Evolutionary conservation across 129 eudicot genomes (phyloP), one percentile per base, ranked within the genome.

Genomic region (carrot (Daucus carota)): DNA sequence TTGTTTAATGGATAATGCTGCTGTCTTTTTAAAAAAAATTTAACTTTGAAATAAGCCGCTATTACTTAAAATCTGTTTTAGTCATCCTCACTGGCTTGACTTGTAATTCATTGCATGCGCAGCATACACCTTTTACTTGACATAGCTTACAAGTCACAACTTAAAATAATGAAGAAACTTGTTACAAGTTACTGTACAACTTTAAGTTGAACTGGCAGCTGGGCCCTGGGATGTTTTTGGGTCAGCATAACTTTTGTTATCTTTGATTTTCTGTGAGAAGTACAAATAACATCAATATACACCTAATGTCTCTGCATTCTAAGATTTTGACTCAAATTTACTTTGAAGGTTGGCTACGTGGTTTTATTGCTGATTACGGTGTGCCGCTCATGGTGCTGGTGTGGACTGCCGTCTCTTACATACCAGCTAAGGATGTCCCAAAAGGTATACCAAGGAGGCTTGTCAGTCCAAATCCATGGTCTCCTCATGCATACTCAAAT

Each of bases 381-480:
- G 98, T 93, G 38, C 98, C 98, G 6, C 82, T 93, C 50, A 85
- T 93, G 98, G 98, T 93, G 78, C 88, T 93, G 57, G 90, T 85
- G 68, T 93, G 98, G 98, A 93, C 98, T 26, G 93, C 85, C 70
- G 83, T 93, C 12, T 93, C 98, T 36, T 93, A 93, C 70, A 84
- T 89, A 73, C 98, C 98, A 16, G 98, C 84, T 60, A 83, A 89
- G 71, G 86, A 89, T 77, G 92, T 93, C 67, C 98, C 98, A 75
- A 84, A 72, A 74, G 98, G 98, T 42, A 93, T 93, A 79, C 98
- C 98, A 8, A 78, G 98, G 75, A 86, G 98, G 34, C 93, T 93
- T 77, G 83, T 87, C 77, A 93, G 98, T 81, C 98, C 98, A 29
- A 93, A 91, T 75, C 98, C 98, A 60, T 93, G 98, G 98, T 93